Percentiles rank a stretch among this genome's conserved stretches.
Evolutionary conservation across 2,329 filamentous ascomycete species (phyloP).

Genomic region (Fusarium vanettenii): DNA sequence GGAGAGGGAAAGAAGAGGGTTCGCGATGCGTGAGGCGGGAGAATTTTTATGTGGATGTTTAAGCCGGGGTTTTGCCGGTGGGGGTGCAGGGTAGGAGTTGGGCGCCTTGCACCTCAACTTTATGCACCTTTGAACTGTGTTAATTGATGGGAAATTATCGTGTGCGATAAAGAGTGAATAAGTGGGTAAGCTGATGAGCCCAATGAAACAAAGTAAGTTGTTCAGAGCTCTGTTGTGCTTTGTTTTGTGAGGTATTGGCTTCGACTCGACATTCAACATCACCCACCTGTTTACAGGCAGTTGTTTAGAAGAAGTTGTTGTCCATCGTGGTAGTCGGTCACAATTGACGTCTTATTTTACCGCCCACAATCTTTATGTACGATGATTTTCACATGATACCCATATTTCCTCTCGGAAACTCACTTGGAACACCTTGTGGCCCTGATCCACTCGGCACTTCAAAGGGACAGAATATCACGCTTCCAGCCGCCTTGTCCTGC

Average conservation of each 20-base stretch:
- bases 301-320: too few relatives aligned
- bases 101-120: not conserved
- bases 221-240: not conserved
- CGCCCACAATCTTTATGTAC: too few relatives aligned
- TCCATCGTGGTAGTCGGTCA: too few relatives aligned
- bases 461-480: conserved; percentile 39
- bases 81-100: conserved; percentile 22
- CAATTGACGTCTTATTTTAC: too few relatives aligned
- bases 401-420: conserved; percentile 11
- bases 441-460: conserved; percentile 14
- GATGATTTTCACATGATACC: not conserved
- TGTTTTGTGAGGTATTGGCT: not conserved
- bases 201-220: not conserved
- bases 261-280: not conserved
- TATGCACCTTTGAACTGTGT: not conserved
- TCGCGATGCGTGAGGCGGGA: not conserved
- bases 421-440: conserved; percentile 24
- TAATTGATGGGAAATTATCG: not conserved
- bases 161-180: not conserved
- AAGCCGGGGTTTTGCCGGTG: conserved; percentile 22
- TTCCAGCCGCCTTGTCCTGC: conserved; percentile 20
- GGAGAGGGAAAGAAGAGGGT: conserved; percentile 53
- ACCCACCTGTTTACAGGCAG: too few relatives aligned
- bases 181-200: too few relatives aligned
- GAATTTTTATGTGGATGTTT: conserved; percentile 27